Evolutionary conservation across 1,284 basidiomycete genomes (phyloP).

Genomic region (Papiliotrema laurentii): DNA sequence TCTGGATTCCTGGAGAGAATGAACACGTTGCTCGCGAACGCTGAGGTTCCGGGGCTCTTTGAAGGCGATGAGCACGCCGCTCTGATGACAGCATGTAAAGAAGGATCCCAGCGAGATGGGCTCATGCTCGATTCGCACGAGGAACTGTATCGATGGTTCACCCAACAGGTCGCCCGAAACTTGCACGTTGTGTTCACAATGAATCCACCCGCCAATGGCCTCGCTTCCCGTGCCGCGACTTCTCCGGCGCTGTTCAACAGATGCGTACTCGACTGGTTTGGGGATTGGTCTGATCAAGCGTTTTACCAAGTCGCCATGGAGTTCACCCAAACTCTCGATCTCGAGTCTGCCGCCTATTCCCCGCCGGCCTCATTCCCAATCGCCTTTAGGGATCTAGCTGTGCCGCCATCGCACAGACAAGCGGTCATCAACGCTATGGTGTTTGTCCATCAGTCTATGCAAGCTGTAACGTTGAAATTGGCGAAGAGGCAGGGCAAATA

Average conservation of each 20-base stretch:
- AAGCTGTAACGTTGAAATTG: slow-evolving; percentile 81
- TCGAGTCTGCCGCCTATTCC: slow-evolving; percentile 74
- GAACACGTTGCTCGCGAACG: slow-evolving; percentile 98
- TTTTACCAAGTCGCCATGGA: slow-evolving; percentile 95
- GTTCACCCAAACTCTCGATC: slow-evolving; percentile 85
- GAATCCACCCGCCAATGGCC: slow-evolving; percentile 95
- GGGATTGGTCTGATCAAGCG: slow-evolving; percentile 96
- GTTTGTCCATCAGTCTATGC: slow-evolving; percentile 83
- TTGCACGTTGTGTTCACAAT: slow-evolving; percentile 98
- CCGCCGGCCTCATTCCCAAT: slow-evolving; percentile 79
- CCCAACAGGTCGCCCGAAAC: slow-evolving; percentile 92
- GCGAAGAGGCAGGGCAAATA: slow-evolving; percentile 87
- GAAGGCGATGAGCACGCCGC: slow-evolving; percentile 96
- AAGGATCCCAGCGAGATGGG: slow-evolving; percentile 95
- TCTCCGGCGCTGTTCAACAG: slow-evolving; percentile 97
- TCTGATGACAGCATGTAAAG: slow-evolving; percentile 97
- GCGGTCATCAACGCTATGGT: slow-evolving; percentile 94
- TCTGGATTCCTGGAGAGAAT: slow-evolving; percentile 98
- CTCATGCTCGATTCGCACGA: slow-evolving; percentile 97
- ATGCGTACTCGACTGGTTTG: slow-evolving; percentile 97
- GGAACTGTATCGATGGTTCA: slow-evolving; percentile 95
- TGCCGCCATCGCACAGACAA: slow-evolving; percentile 67
- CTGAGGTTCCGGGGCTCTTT: slow-evolving; percentile 98
- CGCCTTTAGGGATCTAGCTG: slow-evolving; percentile 71
- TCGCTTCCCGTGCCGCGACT: slow-evolving; percentile 92